phyloP scores from a whole-genome alignment of 1,284 basidiomycete genomes.

The Fomitopsis schrenkii region DNA sequence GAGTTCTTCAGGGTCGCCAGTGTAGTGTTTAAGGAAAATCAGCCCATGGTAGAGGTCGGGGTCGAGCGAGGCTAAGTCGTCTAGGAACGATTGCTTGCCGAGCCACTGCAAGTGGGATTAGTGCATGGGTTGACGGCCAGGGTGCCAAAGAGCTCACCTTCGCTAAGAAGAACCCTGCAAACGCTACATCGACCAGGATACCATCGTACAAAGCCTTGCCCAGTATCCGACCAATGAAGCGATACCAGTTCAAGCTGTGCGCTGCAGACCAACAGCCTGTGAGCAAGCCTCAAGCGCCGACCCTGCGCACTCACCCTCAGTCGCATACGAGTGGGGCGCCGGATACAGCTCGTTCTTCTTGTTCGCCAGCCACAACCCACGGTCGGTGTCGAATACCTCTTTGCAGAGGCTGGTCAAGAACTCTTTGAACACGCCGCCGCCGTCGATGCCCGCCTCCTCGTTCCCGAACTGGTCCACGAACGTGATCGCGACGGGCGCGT shows the following conservation, averaged over 20 bases:
- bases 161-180: constrained; percentile 93
- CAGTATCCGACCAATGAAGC: constrained; percentile 89
- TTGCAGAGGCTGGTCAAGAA: constrained; percentile 90
- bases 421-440: constrained; percentile 97
- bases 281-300: too few species aligned
- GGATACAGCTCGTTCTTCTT: constrained; percentile 93
- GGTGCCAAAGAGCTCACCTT: constrained; percentile 49
- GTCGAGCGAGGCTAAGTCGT: constrained; percentile 90
- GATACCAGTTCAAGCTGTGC: constrained; percentile 89
- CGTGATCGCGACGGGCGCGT: constrained; percentile 78
- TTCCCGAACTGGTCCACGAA: constrained; percentile 91
- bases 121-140: background rate
- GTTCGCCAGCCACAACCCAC: constrained; percentile 91
- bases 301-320: constrained; percentile 53
- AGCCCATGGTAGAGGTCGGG: constrained; percentile 91
- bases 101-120: constrained; percentile 61
- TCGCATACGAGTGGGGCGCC: constrained; percentile 87
- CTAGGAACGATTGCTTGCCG: constrained; percentile 82
- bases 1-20: constrained; percentile 87
- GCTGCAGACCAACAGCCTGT: constrained; percentile 35
- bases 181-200: constrained; percentile 93
- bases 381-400: constrained; percentile 93
- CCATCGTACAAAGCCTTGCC: constrained; percentile 98
- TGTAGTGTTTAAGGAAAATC: constrained; percentile 90
- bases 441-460: constrained; percentile 89